phyloP scores from a whole-genome alignment of 2,329 filamentous ascomycete species.

The Diaporthe citrichinensis region DNA sequence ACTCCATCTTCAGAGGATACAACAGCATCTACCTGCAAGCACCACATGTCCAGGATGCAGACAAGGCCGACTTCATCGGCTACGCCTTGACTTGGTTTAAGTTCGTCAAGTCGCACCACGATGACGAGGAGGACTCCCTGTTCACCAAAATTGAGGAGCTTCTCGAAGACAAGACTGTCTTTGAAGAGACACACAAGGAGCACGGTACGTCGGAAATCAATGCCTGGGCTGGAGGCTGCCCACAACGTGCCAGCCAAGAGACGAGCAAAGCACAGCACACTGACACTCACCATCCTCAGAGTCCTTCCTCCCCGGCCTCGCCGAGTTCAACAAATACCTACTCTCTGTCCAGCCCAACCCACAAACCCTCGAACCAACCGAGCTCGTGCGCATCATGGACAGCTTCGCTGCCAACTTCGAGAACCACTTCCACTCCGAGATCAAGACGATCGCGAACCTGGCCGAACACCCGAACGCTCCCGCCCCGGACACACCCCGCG shows the following conservation, averaged over 20 bases:
- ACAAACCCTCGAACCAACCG: constrained; percentile 58
- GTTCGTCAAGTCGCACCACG: constrained; percentile 72
- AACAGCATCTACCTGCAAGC: constrained; percentile 75
- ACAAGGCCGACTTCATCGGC: constrained; percentile 69
- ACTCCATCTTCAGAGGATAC: constrained; percentile 73
- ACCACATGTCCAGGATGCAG: constrained; percentile 62
- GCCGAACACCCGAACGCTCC: constrained; percentile 66
- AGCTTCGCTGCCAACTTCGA: constrained; percentile 66
- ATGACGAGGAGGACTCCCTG: constrained; percentile 70
- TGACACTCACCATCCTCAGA: constrained; percentile 46
- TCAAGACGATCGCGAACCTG: constrained; percentile 64
- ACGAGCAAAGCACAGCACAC: not conserved
- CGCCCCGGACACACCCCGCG: constrained; percentile 59
- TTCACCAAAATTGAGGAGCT: constrained; percentile 69
- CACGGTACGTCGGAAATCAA: constrained; percentile 58
- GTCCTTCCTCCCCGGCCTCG: constrained; percentile 66
- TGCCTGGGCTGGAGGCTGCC: not conserved
- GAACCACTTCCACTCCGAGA: constrained; percentile 69
- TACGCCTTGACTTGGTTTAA: constrained; percentile 72
- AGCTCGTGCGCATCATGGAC: constrained; percentile 64
- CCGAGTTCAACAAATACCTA: constrained; percentile 67
- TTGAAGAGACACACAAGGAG: constrained; percentile 66
- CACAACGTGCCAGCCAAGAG: not conserved
- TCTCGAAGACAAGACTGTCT: constrained; percentile 65
- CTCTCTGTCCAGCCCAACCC: constrained; percentile 55